A percentile compares a stretch with the other conserved stretches of the same genome.
phyloP scores from a whole-genome alignment of 2,329 filamentous ascomycete species.

The Mycosphaerelloides madeirae region DNA sequence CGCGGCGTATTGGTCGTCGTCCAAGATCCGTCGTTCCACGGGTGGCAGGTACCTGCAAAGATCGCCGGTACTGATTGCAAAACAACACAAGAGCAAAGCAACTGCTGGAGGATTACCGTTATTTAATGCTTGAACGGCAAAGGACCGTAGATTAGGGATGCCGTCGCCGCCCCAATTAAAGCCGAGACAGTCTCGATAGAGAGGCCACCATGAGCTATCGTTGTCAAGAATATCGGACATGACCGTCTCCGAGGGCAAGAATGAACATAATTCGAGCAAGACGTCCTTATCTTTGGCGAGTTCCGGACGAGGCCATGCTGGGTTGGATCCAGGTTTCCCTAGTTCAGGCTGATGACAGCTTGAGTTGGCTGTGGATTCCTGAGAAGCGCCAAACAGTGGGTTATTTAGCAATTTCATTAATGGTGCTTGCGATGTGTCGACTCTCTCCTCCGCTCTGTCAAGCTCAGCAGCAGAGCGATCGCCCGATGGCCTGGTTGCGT shows the following conservation, averaged over 20 bases:
- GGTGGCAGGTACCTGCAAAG: constrained; percentile 10
- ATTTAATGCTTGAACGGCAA: constrained; percentile 2
- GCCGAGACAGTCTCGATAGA: constrained; percentile 12
- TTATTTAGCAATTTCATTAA: not conserved
- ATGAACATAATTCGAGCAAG: not conserved
- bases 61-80: constrained; percentile 12
- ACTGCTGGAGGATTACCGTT: constrained; percentile 6
- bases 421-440: not conserved
- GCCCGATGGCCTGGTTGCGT: not conserved
- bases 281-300: not conserved
- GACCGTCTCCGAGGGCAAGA: constrained; percentile 6
- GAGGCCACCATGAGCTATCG: constrained; percentile 14
- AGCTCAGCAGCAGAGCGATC: not conserved
- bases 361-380: not conserved
- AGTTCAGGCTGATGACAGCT: too few relatives aligned
- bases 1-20: constrained; percentile 11
- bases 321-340: not conserved
- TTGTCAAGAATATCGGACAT: constrained; percentile 8
- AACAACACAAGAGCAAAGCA: constrained; percentile 9
- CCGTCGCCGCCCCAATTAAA: constrained; percentile 9
- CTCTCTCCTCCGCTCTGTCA: not conserved
- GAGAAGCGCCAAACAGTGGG: not conserved
- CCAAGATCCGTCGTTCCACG: constrained; percentile 11
- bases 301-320: not conserved
- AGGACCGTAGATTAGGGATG: constrained; percentile 1